Evolutionary conservation across 805 yeast genomes (phyloP), one percentile per base, ranked within the genome.

Genomic region (Pichia ethanolica): DNA sequence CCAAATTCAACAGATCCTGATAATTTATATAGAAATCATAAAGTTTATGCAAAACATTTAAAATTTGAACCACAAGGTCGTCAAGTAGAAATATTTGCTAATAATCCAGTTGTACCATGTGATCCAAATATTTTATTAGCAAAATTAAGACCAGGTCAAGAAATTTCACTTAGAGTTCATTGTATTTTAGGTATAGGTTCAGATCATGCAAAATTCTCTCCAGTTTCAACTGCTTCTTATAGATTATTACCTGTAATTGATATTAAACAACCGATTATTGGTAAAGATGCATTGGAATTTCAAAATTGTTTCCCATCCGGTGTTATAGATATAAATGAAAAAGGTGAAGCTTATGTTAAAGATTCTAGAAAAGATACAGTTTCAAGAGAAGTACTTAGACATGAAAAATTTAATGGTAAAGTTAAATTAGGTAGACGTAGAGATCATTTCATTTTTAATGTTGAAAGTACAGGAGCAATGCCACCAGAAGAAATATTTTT

Each of bases 161-260:
- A 93, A 69, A 90, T 93, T 55, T 79, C 91, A 30, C 74, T 93
- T 56, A 77, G 89, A 62, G 95, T 86, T 50, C 96, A 89, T 70
- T 93, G 97, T 65, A 74, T 90, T 33, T 74, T 91, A 54, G 99
- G 99, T 51, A 71, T 87, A 56, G 99, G 62, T 46, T 70, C 89
- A 39, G 99, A 93, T 67, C 99, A 93, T 68, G 97, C 99, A 52
- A 93, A 93, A 69, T 93, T 88, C 66, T 89, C 97, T 7, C 99
- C 99, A 5, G 99, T 93, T 10, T 79, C 96, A 14, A 93, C 99
- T 12, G 97, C 99, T 3, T 87, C 97, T 12, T 93, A 93, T 71
- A 79, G 99, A 69, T 74, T 93, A 62, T 69, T 93, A 72, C 99
- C 99, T 13, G 83, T 80, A 28, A 90, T 90, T 58, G 82, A 85